Conservation (phyloP, 2,329 filamentous ascomycete genomes). For the Emergomyces africanus region DNA sequence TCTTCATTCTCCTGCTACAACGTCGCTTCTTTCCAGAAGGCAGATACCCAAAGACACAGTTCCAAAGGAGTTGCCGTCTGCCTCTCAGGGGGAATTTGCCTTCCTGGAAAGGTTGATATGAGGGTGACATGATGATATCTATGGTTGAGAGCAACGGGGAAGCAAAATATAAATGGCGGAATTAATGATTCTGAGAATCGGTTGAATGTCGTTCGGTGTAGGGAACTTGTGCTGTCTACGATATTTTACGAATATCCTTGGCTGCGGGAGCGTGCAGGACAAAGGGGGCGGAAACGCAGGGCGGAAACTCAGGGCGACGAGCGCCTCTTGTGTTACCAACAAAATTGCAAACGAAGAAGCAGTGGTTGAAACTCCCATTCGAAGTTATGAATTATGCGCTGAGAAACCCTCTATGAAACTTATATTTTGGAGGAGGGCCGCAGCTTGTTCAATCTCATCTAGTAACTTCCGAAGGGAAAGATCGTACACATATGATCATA, state of each 20-base stretch:
- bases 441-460: neutral
- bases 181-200: neutral
- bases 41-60: neutral
- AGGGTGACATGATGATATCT: neutral
- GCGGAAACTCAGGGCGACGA: neutral
- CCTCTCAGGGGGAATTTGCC: neutral
- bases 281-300: neutral
- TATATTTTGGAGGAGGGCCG: neutral
- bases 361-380: neutral
- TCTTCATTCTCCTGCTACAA: neutral
- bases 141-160: neutral
- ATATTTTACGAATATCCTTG: neutral
- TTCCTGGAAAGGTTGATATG: neutral
- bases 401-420: neutral
- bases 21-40: neutral
- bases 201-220: neutral
- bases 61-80: neutral
- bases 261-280: neutral
- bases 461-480: neutral
- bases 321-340: neutral
- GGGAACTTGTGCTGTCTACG: too few species aligned
- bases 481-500: neutral
- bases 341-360: neutral
- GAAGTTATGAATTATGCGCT: neutral
- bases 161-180: neutral